A percentile compares a stretch with the other conserved stretches of the same genome.
Conservation (phyloP, 2,329 filamentous ascomycete genomes). For the Neonectria faginata region DNA sequence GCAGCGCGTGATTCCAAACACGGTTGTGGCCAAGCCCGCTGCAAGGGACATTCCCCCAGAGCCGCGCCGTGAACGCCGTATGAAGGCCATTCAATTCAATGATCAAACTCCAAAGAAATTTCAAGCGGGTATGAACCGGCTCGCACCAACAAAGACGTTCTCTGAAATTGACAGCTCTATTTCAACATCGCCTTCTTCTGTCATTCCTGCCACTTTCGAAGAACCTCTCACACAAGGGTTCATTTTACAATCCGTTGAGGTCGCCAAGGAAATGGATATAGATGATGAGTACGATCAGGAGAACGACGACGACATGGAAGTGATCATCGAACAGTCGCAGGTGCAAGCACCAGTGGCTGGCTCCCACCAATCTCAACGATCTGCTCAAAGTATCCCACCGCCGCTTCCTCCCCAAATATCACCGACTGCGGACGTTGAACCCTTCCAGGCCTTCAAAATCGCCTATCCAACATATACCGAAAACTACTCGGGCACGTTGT, state of each 20-base stretch:
- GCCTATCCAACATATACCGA: constrained; percentile 60
- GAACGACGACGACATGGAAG: constrained; percentile 34
- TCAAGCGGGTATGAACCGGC: constrained; percentile 31
- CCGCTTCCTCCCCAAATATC: constrained; percentile 3
- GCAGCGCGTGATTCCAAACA: constrained; percentile 38
- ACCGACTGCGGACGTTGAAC: constrained; percentile 29
- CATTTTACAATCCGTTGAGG: constrained; percentile 40
- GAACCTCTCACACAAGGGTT: constrained; percentile 36
- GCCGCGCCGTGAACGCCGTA: constrained; percentile 35
- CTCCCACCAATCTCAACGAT: constrained; percentile 6
- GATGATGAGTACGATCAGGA: constrained; percentile 18
- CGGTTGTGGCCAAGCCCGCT: constrained; percentile 17
- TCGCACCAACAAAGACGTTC: constrained; percentile 43
- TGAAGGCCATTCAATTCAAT: constrained; percentile 44
- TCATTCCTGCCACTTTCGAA: constrained; percentile 45
- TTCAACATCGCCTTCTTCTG: constrained; percentile 46
- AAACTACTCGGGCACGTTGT: constrained; percentile 52
- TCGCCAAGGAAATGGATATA: constrained; percentile 17
- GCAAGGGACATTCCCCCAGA: constrained; percentile 1
- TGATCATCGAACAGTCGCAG: constrained; percentile 18
- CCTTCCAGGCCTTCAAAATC: constrained; percentile 54
- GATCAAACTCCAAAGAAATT: constrained; percentile 35
- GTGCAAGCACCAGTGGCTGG: constrained; percentile 5
- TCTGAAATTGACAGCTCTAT: constrained; percentile 42
- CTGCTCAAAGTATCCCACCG: constrained; percentile 1